Base-by-base conservation (phyloP, 176 grass and related monocot species). In the Zoysia japonica region DNA sequence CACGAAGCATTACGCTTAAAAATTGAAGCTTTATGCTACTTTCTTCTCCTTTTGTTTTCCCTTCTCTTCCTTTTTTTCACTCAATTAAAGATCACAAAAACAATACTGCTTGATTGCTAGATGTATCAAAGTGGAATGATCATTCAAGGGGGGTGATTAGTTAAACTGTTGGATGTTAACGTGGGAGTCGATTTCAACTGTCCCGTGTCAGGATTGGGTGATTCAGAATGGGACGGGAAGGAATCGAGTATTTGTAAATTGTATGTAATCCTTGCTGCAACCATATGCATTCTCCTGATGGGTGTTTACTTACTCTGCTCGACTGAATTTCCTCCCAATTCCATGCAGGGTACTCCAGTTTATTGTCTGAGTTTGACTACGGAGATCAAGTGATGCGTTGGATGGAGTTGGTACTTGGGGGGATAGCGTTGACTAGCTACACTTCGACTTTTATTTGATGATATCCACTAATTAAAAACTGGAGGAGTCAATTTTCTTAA, bases 241-340 rank as follows among this genome's bases (percentile, higher is more conserved):
- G 76, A 53, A 20, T 20, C 35, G n/a, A 75, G 73, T 51, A 35
- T 39, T 54, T 67, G 63, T 67, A 79, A 87, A 59, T 60, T 87
- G 79, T 65, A 65, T 61, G 59, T 72, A 83, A 83, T 61, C 79
- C 79, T 43, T 78, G 17, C 61, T 82, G 74, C 78, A 83, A 60
- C 80, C 15, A 63, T 10, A 16, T 56, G 35, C 13, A 46, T 39
- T 71, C 64, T 73, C 61, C 59, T 78, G 35, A 49, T 60, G 49
- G 14, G 39, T 40, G 44, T 6, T 48, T 41, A 51, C 70, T 2
- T 66, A n/a, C 2, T 17, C 50, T 41, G 77, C 54, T 10, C 47
- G 55, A n/a, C 43, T 49, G 79, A 51, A 51, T 78, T 48, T 78
- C 75, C 37, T 11, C 48, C 42, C 11, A 28, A 13, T 78, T 67